Conservation (phyloP, 139 green algal species). For the Trebouxia sp. region DNA sequence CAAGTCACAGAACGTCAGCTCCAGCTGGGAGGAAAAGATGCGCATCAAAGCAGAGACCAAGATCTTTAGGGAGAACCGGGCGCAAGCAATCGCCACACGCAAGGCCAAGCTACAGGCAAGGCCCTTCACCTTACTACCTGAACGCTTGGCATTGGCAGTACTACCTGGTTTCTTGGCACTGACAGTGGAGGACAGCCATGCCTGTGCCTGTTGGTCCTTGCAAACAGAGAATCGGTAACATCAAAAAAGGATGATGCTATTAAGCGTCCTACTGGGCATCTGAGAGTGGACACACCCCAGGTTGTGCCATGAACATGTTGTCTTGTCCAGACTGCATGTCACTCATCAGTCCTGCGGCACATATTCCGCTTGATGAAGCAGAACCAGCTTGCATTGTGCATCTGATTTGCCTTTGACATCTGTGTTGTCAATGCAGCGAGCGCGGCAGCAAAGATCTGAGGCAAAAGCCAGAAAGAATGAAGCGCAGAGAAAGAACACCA, state of each 20-base stretch:
- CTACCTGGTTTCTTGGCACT: no score
- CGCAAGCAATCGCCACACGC: slow-evolving; percentile 32
- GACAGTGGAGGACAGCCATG: no score
- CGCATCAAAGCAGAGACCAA: slow-evolving; percentile 44
- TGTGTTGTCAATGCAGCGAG: slow-evolving; percentile 29
- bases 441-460: slow-evolving; percentile 41
- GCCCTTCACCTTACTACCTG: background rate
- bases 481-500: slow-evolving; percentile 43
- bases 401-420: no score
- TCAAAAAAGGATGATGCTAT: no score
- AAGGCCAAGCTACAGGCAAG: slow-evolving; percentile 44
- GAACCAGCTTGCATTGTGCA: background rate
- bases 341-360: background rate
- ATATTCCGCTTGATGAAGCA: background rate
- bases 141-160: background rate
- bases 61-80: slow-evolving; percentile 43
- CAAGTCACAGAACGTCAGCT: slow-evolving; percentile 39
- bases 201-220: no score
- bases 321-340: no score
- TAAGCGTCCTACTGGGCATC: no score
- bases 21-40: slow-evolving; percentile 71
- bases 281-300: no score
- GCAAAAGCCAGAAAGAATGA: slow-evolving; percentile 54
- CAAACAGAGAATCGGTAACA: no score
- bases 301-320: no score